A percentile compares a stretch with the other conserved stretches of the same genome.
Conservation (phyloP, 208 protist genomes). For the Acanthamoeba quina region DNA sequence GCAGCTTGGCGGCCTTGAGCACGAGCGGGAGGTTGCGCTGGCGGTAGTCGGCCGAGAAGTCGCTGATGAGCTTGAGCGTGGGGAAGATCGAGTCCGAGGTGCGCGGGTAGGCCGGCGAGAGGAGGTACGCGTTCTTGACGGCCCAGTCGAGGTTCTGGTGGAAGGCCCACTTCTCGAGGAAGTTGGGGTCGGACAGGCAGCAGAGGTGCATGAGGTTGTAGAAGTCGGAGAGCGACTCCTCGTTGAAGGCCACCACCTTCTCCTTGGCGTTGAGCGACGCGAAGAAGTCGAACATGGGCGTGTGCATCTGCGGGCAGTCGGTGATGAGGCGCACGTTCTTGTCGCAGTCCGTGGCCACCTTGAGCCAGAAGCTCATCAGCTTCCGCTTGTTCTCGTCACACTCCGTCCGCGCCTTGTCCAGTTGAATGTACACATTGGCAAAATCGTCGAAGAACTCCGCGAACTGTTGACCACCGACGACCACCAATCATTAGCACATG, state of each 20-base stretch:
- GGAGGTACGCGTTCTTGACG: constrained; percentile 52
- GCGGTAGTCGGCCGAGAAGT: constrained; percentile 33
- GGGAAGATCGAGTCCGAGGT: constrained; percentile 49
- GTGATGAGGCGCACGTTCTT: constrained; percentile 65
- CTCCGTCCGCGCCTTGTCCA: constrained; percentile 26
- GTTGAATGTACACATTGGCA: constrained; percentile 27
- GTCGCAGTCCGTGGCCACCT: constrained; percentile 20
- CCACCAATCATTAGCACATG: neutral
- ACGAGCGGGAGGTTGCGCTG: constrained; percentile 26
- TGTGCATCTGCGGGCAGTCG: constrained; percentile 34
- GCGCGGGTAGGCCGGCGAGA: constrained; percentile 33
- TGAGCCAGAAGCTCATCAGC: constrained; percentile 66
- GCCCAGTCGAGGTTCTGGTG: constrained; percentile 77
- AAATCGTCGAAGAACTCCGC: constrained; percentile 44
- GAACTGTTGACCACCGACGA: neutral
- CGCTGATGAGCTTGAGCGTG: constrained; percentile 24
- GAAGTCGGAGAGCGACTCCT: constrained; percentile 75
- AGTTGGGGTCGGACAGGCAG: neutral
- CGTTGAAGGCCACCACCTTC: constrained; percentile 77
- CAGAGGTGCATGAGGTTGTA: constrained; percentile 73
- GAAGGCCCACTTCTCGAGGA: constrained; percentile 36
- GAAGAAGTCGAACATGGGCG: constrained; percentile 77
- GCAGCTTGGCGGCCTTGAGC: constrained; percentile 52
- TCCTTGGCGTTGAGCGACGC: constrained; percentile 74
- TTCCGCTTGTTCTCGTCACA: constrained; percentile 74